Percentiles rank a stretch among this genome's conserved stretches.
Evolutionary conservation across 1,139 yeast species (phyloP).

Genomic region (Pichia sp.): DNA sequence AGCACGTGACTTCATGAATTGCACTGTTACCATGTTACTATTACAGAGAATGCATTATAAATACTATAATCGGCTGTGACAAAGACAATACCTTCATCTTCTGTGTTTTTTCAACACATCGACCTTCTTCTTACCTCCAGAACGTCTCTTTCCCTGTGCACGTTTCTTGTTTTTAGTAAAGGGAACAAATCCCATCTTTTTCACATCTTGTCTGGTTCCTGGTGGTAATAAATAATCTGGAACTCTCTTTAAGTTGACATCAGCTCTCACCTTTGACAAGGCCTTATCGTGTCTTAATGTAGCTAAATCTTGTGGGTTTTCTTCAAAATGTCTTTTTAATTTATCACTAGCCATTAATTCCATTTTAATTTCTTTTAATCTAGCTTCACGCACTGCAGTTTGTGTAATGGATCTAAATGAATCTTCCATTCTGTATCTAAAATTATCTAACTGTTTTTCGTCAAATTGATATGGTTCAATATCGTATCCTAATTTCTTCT

Average conservation of each 20-base stretch:
- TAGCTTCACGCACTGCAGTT: constrained; percentile 86
- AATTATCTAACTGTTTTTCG: constrained; percentile 88
- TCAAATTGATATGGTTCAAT: constrained; percentile 80
- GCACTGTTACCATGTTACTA: not conserved
- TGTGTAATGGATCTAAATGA: constrained; percentile 93
- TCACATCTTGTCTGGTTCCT: constrained; percentile 55
- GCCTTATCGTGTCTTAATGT: constrained; percentile 89
- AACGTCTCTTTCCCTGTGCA: constrained; percentile 30
- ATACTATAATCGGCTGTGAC: no score
- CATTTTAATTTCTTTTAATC: constrained; percentile 81
- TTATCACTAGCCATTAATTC: constrained; percentile 87
- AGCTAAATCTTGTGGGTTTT: constrained; percentile 91
- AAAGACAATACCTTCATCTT: constrained; percentile 29
- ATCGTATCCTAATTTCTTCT: constrained; percentile 66
- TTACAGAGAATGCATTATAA: no score
- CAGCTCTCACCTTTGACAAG: constrained; percentile 75
- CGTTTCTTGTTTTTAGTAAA: constrained; percentile 52
- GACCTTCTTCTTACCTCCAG: constrained; percentile 35
- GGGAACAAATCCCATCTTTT: constrained; percentile 70
- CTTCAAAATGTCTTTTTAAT: constrained; percentile 91
- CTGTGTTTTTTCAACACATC: constrained; percentile 70
- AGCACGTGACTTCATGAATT: not conserved
- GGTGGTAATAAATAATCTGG: constrained; percentile 90
- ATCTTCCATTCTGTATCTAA: constrained; percentile 95
- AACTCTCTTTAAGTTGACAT: constrained; percentile 80